Conservation (phyloP, 495 filamentous ascomycete species). For the Penicillium angulare region DNA sequence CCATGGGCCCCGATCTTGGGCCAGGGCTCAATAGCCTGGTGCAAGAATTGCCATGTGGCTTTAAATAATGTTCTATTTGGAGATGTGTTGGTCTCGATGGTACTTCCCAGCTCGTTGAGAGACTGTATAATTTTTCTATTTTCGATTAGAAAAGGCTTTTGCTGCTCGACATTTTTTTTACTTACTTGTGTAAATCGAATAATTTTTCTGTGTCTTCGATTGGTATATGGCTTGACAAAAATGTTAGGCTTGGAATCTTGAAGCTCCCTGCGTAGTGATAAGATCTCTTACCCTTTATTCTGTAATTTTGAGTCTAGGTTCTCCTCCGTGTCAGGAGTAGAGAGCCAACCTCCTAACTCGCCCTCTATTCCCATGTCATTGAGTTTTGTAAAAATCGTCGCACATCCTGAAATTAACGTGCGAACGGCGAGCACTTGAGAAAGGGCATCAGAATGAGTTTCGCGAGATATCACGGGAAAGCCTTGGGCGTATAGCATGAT, state of each 20-base stretch:
- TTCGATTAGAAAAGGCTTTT: neutral
- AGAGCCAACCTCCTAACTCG: constrained; percentile 30
- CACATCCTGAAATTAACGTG: constrained; percentile 33
- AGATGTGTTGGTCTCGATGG: constrained; percentile 14
- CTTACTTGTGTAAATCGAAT: constrained; percentile 23
- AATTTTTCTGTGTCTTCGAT: constrained; percentile 8
- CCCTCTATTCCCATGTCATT: constrained; percentile 20
- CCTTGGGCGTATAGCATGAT: constrained; percentile 39
- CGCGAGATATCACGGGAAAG: constrained; percentile 32
- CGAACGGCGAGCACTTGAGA: constrained; percentile 33
- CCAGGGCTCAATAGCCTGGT: constrained; percentile 33
- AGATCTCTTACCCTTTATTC: constrained; percentile 17
- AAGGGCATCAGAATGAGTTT: constrained; percentile 28
- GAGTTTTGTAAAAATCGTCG: constrained; percentile 33
- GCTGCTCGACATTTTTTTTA: neutral
- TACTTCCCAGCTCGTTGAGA: constrained; percentile 15
- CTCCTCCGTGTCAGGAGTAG: constrained; percentile 13
- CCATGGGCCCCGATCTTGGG: constrained; percentile 31
- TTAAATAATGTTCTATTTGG: constrained; percentile 19
- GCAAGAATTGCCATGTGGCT: constrained; percentile 28
- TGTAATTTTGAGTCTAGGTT: constrained; percentile 15
- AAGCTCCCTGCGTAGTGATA: no score
- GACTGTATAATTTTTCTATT: constrained; percentile 24
- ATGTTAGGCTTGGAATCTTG: neutral
- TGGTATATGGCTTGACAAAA: neutral